Base-by-base conservation (phyloP, 2,329 filamentous ascomycete species). In the Catunica adiposa region DNA sequence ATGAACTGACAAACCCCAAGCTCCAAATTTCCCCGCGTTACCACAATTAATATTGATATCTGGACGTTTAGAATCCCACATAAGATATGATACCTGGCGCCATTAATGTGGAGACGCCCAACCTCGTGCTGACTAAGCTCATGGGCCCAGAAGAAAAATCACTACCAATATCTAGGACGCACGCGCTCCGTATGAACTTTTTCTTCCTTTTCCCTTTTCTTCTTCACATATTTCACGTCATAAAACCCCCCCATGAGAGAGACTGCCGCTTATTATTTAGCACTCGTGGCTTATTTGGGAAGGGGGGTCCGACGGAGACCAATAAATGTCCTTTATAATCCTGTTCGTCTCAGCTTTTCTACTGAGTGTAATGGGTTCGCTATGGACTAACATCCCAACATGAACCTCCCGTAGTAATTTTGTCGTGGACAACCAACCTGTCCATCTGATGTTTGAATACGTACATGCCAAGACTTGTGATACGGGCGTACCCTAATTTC, bases 241-340 rank as follows among this genome's bases (percentile, higher is more conserved):
- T 67, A 65, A 15, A 52, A 22, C 54, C 57, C 51, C 46, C 48
- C 50, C 42, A 56, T 40, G 54, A 51, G 40, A 54, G 46, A 58
- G 54, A 58, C 54, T 9, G 54, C 57, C 54, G 38, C 53, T 54
- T 58, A 34, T 57, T 67, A 51, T 59, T 63, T 60, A 66, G 68
- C 37, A 17, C 37, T 26, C 22, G n/a, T 58, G 56, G 56, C 56
- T 6, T 53, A 58, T 54, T 58, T 58, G 50, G 50, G 56, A 56
- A 3, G 50, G 66, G 50, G 38, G 54, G 65, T 38, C 68, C 67
- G 75, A 79, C 78, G 77, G 70, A 80, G 76, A 80, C 61, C 57
- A 52, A 69, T 69, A 44, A 47, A 55, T 67, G 73, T 75, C 72
- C 73, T 78, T 79, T 73, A 78, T 77, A 79, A 80, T 80, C 75